Evolutionary conservation across 139 green algal genomes (phyloP), one percentile per base, ranked within the genome.

Genomic region (Coelastrella sp.): DNA sequence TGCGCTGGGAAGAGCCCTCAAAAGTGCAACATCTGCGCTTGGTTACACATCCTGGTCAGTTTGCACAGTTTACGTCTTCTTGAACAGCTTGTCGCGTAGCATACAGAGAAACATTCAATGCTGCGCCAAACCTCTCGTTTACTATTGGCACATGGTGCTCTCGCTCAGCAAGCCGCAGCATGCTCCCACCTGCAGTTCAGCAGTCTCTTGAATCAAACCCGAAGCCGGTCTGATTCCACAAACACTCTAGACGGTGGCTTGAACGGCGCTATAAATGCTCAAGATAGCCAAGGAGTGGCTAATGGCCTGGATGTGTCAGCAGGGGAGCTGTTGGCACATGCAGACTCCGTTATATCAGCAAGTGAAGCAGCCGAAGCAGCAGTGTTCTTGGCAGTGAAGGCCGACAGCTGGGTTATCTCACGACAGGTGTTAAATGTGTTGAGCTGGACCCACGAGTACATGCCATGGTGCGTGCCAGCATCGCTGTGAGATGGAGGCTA

Each of bases 401-500:
- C 95, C 14, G 92, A 93, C 0, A 60, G 74, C 0, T 97, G 95
- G 93, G 66, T 93, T 8, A 88, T 92, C 8, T 96, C 91, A 7
- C 87, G 86, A 0, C 87, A 76, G n/a, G 92, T 97, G 63, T 95
- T 97, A 81, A 76, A 86, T 27, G 87, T 95, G 11, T 83, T 98
- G 20, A 65, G 89, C 19, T 79, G 57, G 22, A 85, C 94, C 6
- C 95, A 98, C 63, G 78, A 93, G 22, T 96, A 93, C 3, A 68
- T 95, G 78, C 91, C 92, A 17, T 98, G 96, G 96, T 98, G 91
- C 61, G 73, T 49, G 56, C 5, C 78, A 84, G 56, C 49, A 56
- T 35, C 9, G 76, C 25, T 49, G 14, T 24, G 78, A 65, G 78
- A 19, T 35, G 68, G 15, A 27, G 17, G 24, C 68, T 27, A 49